Evolutionary conservation across 768 basidiomycete species (phyloP).

Genomic region (Lentinula detonsa): DNA sequence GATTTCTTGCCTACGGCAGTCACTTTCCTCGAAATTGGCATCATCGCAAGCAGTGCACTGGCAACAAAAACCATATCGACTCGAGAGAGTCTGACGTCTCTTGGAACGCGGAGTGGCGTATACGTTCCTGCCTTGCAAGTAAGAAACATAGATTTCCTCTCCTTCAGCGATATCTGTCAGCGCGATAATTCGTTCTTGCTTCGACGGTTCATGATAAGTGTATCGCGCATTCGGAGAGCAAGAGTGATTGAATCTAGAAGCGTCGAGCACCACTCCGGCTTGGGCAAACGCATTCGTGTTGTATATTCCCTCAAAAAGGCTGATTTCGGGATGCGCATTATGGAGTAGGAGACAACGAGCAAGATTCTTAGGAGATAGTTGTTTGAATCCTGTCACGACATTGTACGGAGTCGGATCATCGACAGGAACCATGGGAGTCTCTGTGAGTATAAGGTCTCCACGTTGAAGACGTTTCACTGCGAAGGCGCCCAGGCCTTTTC

Average conservation of each 20-base stretch:
- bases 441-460: conserved; percentile 16
- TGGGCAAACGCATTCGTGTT: conserved; percentile 8
- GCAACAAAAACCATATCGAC: conserved; percentile 12
- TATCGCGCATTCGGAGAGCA: conserved; percentile 19
- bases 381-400: neutral
- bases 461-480: conserved; percentile 10
- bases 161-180: conserved; percentile 13
- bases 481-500: conserved; percentile 13
- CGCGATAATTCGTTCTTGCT: conserved; percentile 11
- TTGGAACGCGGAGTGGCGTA: conserved; percentile 14
- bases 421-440: conserved; percentile 6
- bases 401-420: neutral
- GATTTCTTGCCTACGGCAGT: conserved; percentile 13
- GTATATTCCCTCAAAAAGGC: conserved; percentile 8
- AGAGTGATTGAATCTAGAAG: conserved; percentile 16
- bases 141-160: conserved; percentile 17
- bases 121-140: conserved; percentile 12
- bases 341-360: neutral
- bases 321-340: neutral
- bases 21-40: conserved; percentile 9
- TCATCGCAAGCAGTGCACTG: conserved; percentile 11
- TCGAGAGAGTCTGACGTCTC: conserved; percentile 8
- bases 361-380: neutral
- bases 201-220: conserved; percentile 12
- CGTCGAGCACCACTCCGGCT: conserved; percentile 5